phyloP scores from a whole-genome alignment of 495 filamentous ascomycete species.

The Bombardia bombarda region DNA sequence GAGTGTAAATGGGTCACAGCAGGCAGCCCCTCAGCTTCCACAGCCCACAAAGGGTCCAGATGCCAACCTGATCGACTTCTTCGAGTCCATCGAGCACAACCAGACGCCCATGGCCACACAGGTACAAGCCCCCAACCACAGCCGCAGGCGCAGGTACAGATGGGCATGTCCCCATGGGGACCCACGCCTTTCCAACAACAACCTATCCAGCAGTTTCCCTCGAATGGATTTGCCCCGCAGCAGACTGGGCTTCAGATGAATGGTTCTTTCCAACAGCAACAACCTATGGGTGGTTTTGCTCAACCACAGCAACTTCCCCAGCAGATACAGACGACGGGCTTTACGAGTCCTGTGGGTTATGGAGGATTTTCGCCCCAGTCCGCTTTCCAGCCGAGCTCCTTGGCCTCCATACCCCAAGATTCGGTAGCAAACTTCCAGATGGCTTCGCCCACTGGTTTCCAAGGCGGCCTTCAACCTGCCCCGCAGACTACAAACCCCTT shows the following conservation, averaged over 20 bases:
- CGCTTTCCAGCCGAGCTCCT: slow-evolving; percentile 44
- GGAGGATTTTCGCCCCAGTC: slow-evolving; percentile 71
- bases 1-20: slow-evolving; percentile 17
- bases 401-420: slow-evolving; percentile 60
- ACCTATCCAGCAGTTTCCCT: slow-evolving; percentile 34
- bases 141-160: slow-evolving; percentile 19
- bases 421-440: slow-evolving; percentile 44
- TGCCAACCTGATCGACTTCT: slow-evolving; percentile 93
- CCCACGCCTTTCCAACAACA: slow-evolving; percentile 24
- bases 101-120: slow-evolving; percentile 63
- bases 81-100: slow-evolving; percentile 92
- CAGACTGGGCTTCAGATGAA: slow-evolving; percentile 41
- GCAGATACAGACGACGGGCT: slow-evolving; percentile 37
- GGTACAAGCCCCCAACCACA: slow-evolving; percentile 25
- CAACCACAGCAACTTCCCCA: slow-evolving; percentile 37
- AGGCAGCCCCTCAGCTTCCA: slow-evolving; percentile 10
- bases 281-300: slow-evolving; percentile 19
- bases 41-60: slow-evolving; percentile 52
- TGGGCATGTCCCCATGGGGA: slow-evolving; percentile 27
- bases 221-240: slow-evolving; percentile 43
- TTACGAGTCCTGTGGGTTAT: slow-evolving; percentile 72
- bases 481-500: slow-evolving; percentile 78
- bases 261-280: slow-evolving; percentile 44
- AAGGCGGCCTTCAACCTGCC: slow-evolving; percentile 38
- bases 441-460: slow-evolving; percentile 24